Percentiles rank a stretch among this genome's conserved stretches.
Conservation (phyloP, 2,329 filamentous ascomycete species). For the Chaetomium olivaceum region DNA sequence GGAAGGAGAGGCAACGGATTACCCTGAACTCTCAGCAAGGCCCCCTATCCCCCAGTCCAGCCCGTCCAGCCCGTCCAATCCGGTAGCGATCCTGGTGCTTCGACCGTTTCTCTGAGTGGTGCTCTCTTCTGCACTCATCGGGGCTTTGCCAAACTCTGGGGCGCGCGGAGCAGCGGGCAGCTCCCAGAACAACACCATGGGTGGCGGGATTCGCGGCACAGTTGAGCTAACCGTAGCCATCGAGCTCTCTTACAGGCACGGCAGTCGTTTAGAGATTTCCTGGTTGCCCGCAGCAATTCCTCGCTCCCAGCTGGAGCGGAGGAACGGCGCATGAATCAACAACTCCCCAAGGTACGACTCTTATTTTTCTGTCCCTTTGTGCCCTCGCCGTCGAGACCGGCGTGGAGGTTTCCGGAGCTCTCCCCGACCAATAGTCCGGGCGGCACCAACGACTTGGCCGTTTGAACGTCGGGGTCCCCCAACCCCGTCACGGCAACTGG, state of each 20-base stretch:
- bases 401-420: slow-evolving; percentile 14
- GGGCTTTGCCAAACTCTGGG: background rate
- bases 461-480: slow-evolving; percentile 22
- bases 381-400: background rate
- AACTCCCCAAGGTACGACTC: slow-evolving; percentile 46
- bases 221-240: slow-evolving; percentile 28
- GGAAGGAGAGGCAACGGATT: slow-evolving; percentile 19
- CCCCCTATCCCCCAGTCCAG: slow-evolving; percentile 8
- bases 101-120: background rate
- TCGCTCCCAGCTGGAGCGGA: slow-evolving; percentile 41
- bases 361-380: slow-evolving; percentile 23
- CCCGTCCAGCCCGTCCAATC: slow-evolving; percentile 17
- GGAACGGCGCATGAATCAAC: slow-evolving; percentile 49
- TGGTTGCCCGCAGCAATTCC: slow-evolving; percentile 35
- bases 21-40: slow-evolving; percentile 15
- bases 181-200: slow-evolving; percentile 10
- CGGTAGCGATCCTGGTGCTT: background rate
- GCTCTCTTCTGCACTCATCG: background rate
- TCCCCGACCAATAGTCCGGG: slow-evolving; percentile 23
- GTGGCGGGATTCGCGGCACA: background rate
- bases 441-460: slow-evolving; percentile 28
- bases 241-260: slow-evolving; percentile 31
- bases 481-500: background rate
- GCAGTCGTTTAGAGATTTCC: slow-evolving; percentile 35
- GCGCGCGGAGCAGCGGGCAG: background rate